Percentiles rank a stretch among this genome's conserved stretches.
Evolutionary conservation across 768 basidiomycete genomes (phyloP).

Genomic region (Calocybe indica): DNA sequence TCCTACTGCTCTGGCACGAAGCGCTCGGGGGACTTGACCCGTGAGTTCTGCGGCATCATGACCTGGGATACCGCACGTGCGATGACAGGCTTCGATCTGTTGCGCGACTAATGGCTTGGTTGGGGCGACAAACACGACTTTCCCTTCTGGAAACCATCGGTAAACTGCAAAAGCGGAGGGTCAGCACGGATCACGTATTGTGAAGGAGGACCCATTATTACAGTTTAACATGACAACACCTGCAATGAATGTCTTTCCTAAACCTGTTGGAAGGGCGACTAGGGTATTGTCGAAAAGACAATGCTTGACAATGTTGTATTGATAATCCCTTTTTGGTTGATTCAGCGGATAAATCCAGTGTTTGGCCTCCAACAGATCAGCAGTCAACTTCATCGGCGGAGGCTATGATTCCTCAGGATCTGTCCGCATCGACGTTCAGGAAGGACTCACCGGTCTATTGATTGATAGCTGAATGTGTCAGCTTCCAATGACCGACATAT

Average conservation of each 20-base stretch:
- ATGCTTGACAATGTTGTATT: constrained; percentile 84
- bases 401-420: constrained; percentile 33
- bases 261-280: constrained; percentile 90
- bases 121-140: constrained; percentile 92
- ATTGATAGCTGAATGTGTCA: neutral
- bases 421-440: neutral
- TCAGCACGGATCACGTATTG: neutral
- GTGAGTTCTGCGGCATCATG: constrained; percentile 83
- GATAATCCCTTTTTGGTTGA: constrained; percentile 83
- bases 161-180: constrained; percentile 46
- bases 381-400: constrained; percentile 68
- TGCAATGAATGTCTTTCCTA: constrained; percentile 98
- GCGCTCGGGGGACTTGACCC: constrained; percentile 53
- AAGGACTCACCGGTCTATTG: constrained; percentile 25
- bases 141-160: constrained; percentile 89
- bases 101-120: constrained; percentile 96
- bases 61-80: constrained; percentile 89
- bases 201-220: constrained; percentile 21
- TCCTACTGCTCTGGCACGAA: constrained; percentile 56
- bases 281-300: constrained; percentile 91
- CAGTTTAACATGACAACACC: constrained; percentile 96
- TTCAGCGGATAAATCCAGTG: constrained; percentile 94
- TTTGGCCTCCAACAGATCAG: constrained; percentile 72
- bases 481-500: neutral
- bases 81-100: constrained; percentile 90